Evolutionary conservation across 2,329 filamentous ascomycete genomes (phyloP), one percentile per base, ranked within the genome.

Genomic region (Pseudovirgaria hyperparasitica): DNA sequence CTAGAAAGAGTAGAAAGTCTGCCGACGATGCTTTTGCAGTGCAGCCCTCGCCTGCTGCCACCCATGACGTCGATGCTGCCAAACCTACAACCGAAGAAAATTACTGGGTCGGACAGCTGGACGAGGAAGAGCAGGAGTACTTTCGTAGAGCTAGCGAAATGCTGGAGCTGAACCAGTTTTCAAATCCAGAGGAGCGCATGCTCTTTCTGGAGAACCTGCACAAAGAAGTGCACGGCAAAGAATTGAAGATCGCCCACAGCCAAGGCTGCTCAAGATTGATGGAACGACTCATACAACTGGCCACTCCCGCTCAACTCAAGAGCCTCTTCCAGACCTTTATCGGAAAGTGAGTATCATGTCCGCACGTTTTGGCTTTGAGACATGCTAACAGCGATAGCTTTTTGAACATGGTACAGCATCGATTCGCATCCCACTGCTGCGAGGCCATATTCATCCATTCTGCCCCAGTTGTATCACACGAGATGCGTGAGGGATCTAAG

Each of bases 381-480:
- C 34, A 40, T 34, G 40, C 41, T 38, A 24, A 39, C 32, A 5
- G 19, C 18, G 16, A 19, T 40, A 70, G 65, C 55, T 92, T 96
- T 55, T 62, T 87, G 32, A 78, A 86, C 42, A 69, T 98, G 16
- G 76, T 94, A 27, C 86, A 92, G 50, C 90, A 98, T 57, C 79
- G 90, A 11, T 98, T 98, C 46, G 90, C 90, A 5, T 92, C 86
- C 34, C 90, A 98, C 60, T 96, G 87, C 57, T 94, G 86, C 51
- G 90, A 98, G 58, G 82, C 82, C 15, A 67, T 98, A 17, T 96
- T 98, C 52, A 63, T 86, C 25, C 73, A 81, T 37, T 79, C 82
- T 2, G 86, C 86, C 0, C 77, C 81, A 1, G 59, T 79, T 8
- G 80, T 93, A 19, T 79, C 78, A 9, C 63, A 76, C 34, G 86